phyloP scores from a whole-genome alignment of 257 asterid species.

The Euphrasia confusa region DNA sequence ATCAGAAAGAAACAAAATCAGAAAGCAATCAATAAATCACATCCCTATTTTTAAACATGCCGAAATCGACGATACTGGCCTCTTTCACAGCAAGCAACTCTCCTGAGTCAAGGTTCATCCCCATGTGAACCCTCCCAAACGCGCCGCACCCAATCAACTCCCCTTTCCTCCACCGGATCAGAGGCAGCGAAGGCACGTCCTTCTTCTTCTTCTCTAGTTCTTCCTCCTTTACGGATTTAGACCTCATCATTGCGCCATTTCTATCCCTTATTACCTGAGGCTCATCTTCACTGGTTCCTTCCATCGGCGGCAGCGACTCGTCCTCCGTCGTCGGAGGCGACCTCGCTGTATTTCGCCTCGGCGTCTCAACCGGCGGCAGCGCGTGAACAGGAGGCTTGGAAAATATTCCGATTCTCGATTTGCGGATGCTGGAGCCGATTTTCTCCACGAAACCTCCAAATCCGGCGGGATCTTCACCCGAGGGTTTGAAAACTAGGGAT shows the following conservation, averaged over 20 bases:
- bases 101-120: conserved; percentile 97
- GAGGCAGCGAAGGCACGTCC: conserved; percentile 36
- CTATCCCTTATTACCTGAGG: conserved; percentile 41
- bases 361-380: conserved; percentile 49
- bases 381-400: conserved; percentile 63
- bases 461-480: conserved; percentile 54
- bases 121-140: conserved; percentile 98
- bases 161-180: conserved; percentile 86
- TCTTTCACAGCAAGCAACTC: conserved; percentile 90
- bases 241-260: conserved; percentile 33
- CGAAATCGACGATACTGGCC: conserved; percentile 33
- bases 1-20: conserved; percentile 12
- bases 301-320: conserved; percentile 54
- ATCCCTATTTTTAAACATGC: background rate
- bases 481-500: conserved; percentile 83
- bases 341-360: conserved; percentile 30
- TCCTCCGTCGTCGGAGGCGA: conserved; percentile 34
- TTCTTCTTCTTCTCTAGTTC: conserved; percentile 26
- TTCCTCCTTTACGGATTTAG: conserved; percentile 28
- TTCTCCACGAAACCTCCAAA: conserved; percentile 91
- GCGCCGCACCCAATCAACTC: conserved; percentile 91
- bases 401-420: conserved; percentile 80
- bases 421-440: conserved; percentile 83
- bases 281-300: conserved; percentile 38
- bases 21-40: conserved; percentile 11